These are phyloP conservation scores for Sordaria brevicollis DNA, from an alignment of 495 filamentous ascomycete species.

Conservation along the genomic window DNA sequence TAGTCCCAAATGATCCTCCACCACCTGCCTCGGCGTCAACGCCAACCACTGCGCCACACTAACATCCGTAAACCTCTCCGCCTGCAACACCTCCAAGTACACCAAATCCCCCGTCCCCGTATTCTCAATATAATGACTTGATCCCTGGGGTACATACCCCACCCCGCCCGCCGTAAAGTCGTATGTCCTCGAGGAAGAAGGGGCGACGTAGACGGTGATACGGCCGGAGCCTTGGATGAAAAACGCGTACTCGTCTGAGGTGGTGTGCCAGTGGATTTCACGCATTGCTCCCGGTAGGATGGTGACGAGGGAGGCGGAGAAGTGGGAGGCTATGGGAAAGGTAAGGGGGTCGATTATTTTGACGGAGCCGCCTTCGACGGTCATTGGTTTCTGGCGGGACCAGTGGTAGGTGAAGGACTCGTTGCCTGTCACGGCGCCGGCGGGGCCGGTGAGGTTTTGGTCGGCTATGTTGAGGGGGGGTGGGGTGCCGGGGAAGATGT, in stretches of 20 bases:
- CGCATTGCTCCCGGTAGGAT: slow-evolving; percentile 64
- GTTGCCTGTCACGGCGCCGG: slow-evolving; percentile 42
- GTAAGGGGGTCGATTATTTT: slow-evolving; percentile 56
- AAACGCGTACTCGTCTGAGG: slow-evolving; percentile 67
- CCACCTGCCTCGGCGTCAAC: slow-evolving; percentile 52
- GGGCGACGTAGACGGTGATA: slow-evolving; percentile 55
- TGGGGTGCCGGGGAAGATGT: slow-evolving; percentile 59
- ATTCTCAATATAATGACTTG: slow-evolving; percentile 68
- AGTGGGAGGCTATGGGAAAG: slow-evolving; percentile 50
- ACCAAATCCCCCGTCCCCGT: slow-evolving; percentile 56
- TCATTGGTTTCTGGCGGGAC: slow-evolving; percentile 48
- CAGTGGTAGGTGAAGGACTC: slow-evolving; percentile 57
- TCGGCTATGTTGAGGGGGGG: slow-evolving; percentile 48
- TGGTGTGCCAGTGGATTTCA: slow-evolving; percentile 74
- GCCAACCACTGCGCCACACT: slow-evolving; percentile 57
- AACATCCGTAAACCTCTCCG: slow-evolving; percentile 52
- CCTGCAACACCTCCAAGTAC: slow-evolving; percentile 62
- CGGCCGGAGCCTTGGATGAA: slow-evolving; percentile 59
- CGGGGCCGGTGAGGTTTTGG: slow-evolving; percentile 51
- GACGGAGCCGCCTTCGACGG: slow-evolving; percentile 51
- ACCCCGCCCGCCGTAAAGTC: slow-evolving; percentile 68
- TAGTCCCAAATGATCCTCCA: slow-evolving; percentile 52
- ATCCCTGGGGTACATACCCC: slow-evolving; percentile 54
- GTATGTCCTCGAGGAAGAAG: slow-evolving; percentile 52
- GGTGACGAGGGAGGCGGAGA: slow-evolving; percentile 54